Conservation (phyloP, 768 basidiomycete genomes). For the Rubroboletus pulcherrimus region DNA sequence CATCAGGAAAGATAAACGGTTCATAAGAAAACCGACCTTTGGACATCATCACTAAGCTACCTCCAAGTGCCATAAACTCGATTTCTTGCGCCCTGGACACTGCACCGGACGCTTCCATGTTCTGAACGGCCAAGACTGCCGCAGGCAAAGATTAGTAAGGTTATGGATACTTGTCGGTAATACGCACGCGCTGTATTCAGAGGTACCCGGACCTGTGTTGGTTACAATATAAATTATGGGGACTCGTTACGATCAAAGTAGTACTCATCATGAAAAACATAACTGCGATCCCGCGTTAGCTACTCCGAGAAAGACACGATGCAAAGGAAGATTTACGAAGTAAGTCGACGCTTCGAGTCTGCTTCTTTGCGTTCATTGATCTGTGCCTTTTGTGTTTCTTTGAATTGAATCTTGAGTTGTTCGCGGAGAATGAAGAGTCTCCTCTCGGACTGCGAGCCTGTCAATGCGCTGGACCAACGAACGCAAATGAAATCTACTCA, state of each 20-base stretch:
- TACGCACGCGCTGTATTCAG: constrained; percentile 64
- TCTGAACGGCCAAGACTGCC: constrained; percentile 79
- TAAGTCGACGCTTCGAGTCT: constrained; percentile 79
- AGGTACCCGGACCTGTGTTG: constrained; percentile 71
- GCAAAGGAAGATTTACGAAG: constrained; percentile 54
- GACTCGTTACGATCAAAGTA: constrained; percentile 2
- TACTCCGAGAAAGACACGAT: constrained; percentile 5
- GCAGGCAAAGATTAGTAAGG: constrained; percentile 1
- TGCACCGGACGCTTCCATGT: constrained; percentile 77
- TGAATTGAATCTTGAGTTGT: constrained; percentile 71
- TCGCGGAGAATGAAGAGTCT: constrained; percentile 65
- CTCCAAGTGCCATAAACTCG: constrained; percentile 83
- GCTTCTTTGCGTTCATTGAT: constrained; percentile 69
- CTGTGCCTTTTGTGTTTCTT: constrained; percentile 69
- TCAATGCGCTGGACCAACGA: constrained; percentile 1
- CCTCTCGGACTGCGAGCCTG: constrained; percentile 41
- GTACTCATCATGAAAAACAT: constrained; percentile 74
- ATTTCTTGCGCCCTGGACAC: constrained; percentile 75
- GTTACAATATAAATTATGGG: constrained; percentile 12
- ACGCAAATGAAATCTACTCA: constrained; percentile 24
- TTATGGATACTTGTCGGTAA: background rate
- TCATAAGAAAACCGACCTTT: constrained; percentile 47
- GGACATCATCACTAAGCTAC: constrained; percentile 84
- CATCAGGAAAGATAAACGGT: background rate
- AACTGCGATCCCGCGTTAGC: constrained; percentile 36